phyloP scores from a whole-genome alignment of 345 rosid genomes.

The Pelargonium nanum region DNA sequence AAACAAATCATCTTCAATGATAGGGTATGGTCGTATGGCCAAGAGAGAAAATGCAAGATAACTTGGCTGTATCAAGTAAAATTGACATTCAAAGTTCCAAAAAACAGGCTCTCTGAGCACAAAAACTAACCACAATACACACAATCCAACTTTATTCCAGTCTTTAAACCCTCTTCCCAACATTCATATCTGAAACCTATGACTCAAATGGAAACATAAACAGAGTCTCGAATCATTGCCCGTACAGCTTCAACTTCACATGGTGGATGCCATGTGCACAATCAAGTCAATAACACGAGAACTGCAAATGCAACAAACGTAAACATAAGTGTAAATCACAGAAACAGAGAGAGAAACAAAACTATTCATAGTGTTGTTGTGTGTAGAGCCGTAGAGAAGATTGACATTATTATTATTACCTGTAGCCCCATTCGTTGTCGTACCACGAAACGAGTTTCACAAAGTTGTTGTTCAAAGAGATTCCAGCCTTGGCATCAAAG shows the following conservation, averaged over 20 bases:
- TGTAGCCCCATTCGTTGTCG: background rate
- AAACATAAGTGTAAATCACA: background rate
- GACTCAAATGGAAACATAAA: background rate
- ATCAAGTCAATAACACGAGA: conserved; percentile 61
- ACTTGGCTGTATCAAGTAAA: too few species aligned
- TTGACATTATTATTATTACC: background rate
- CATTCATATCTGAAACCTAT: background rate
- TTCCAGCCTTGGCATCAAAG: background rate
- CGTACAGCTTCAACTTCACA: background rate
- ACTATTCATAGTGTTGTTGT: background rate
- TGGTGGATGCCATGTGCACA: conserved; percentile 29
- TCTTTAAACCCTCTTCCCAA: too few species aligned
- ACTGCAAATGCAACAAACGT: conserved; percentile 21
- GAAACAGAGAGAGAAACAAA: background rate
- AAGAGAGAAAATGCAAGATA: too few species aligned
- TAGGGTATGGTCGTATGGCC: too few species aligned
- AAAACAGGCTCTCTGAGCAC: background rate
- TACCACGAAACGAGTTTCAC: background rate
- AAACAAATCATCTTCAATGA: too few species aligned
- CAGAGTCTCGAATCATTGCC: background rate
- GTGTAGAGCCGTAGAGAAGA: background rate
- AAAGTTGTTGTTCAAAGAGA: background rate
- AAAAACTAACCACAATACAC: too few species aligned
- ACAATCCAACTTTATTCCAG: too few species aligned
- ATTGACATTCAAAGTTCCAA: too few species aligned